These are phyloP conservation scores for Gelatoporia subvermispora DNA, from an alignment of 768 basidiomycete species.

Conservation along the genomic window DNA sequence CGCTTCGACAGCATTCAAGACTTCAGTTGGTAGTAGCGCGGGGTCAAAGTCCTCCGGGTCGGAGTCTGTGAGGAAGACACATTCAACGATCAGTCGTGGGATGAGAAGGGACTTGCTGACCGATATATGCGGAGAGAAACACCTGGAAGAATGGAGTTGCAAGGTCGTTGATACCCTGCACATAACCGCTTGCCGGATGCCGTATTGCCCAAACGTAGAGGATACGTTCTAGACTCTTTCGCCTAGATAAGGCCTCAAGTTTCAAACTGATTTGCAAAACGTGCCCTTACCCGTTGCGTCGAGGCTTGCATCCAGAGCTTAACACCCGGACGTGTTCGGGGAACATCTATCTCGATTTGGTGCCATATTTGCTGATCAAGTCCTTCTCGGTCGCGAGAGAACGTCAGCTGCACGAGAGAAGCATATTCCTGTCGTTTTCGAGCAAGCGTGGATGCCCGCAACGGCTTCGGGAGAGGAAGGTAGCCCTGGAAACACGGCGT, in stretches of 20 bases:
- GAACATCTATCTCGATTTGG: slow-evolving; percentile 98
- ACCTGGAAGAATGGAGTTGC: slow-evolving; percentile 98
- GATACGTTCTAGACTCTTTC: slow-evolving; percentile 89
- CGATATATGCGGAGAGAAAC: slow-evolving; percentile 92
- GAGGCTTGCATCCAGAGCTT: slow-evolving; percentile 85
- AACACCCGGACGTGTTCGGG: slow-evolving; percentile 89
- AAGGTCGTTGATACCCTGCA: slow-evolving; percentile 98
- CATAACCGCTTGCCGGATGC: slow-evolving; percentile 97
- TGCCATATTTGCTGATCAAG: slow-evolving; percentile 99
- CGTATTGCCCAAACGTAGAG: slow-evolving; percentile 99
- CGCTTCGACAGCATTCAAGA: slow-evolving; percentile 86
- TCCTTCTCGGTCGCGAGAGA: slow-evolving; percentile 77
- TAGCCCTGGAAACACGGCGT: slow-evolving; percentile 63
- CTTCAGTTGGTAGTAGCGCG: slow-evolving; percentile 57
- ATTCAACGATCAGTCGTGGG: not conserved
- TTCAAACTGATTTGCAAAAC: not conserved
- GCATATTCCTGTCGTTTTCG: slow-evolving; percentile 91
- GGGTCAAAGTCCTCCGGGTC: slow-evolving; percentile 91
- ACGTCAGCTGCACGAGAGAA: slow-evolving; percentile 84
- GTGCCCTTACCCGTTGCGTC: slow-evolving; percentile 73
- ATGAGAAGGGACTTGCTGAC: slow-evolving; percentile 35
- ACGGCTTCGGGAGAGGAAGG: slow-evolving; percentile 75
- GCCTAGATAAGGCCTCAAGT: slow-evolving; percentile 14
- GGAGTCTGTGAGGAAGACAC: slow-evolving; percentile 49
- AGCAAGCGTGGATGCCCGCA: slow-evolving; percentile 71